These are phyloP conservation scores for Arctium minus DNA, from an alignment of 129 eudicot genomes.

Conservation along the genomic window DNA sequence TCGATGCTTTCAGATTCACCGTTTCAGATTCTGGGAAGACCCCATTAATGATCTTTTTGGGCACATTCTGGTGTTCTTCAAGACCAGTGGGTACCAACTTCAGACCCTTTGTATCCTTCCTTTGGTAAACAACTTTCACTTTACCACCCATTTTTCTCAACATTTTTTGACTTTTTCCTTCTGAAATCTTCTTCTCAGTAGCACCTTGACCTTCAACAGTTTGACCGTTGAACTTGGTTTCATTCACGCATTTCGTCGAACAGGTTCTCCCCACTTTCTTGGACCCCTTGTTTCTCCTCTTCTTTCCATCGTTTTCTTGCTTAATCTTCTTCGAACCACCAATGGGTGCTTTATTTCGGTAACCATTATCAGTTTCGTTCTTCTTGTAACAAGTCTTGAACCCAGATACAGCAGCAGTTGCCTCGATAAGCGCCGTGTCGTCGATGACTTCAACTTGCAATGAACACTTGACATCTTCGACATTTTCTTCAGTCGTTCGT, in stretches of 20 bases:
- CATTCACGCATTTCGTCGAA: constrained; percentile 25
- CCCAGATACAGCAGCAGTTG: constrained; percentile 19
- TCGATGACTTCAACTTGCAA: constrained; percentile 41
- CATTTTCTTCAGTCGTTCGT: neutral
- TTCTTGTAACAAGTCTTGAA: constrained; percentile 1
- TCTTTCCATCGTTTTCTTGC: constrained; percentile 31
- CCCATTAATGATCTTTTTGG: neutral
- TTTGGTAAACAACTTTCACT: constrained; percentile 25
- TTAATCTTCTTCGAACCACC: constrained; percentile 6
- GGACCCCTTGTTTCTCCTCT: constrained; percentile 13
- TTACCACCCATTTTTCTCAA: constrained; percentile 6
- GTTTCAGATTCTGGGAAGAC: neutral
- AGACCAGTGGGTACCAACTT: neutral
- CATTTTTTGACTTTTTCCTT: constrained; percentile 13
- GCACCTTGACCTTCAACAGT: constrained; percentile 7
- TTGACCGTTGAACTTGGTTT: constrained; percentile 10
- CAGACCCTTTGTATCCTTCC: constrained; percentile 15
- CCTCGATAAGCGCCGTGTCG: constrained; percentile 36
- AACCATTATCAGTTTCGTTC: constrained; percentile 1
- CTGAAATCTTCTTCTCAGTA: constrained; percentile 10
- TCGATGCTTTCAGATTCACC: neutral
- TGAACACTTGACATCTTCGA: constrained; percentile 20
- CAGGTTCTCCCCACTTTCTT: constrained; percentile 11
- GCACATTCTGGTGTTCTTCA: constrained; percentile 11
- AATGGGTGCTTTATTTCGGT: neutral